A percentile compares a stretch with the other conserved stretches of the same genome.
phyloP scores from a whole-genome alignment of 371 early-diverging fungal genomes.

The Saksenaea oblongispora region DNA sequence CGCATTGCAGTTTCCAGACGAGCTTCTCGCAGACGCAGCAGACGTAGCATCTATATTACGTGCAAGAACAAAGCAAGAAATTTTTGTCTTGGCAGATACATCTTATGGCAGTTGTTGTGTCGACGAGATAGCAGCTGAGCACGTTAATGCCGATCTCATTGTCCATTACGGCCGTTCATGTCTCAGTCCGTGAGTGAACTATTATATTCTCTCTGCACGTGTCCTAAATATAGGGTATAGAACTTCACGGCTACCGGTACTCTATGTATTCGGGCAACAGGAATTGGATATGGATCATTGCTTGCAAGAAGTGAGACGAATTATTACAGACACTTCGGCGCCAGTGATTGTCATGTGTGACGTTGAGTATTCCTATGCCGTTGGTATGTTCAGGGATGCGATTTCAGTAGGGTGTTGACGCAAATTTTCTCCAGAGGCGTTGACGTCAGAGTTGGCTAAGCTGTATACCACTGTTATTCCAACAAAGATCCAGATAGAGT shows the following conservation, averaged over 20 bases:
- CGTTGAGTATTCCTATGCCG: conserved; percentile 69
- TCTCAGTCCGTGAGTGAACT: conserved; percentile 69
- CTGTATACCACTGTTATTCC: conserved; percentile 43
- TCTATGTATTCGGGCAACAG: conserved; percentile 84
- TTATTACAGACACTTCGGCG: conserved; percentile 38
- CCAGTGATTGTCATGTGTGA: conserved; percentile 76
- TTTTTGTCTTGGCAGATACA: conserved; percentile 90
- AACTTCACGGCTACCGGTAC: conserved; percentile 78
- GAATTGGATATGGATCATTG: conserved; percentile 65
- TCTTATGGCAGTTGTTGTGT: conserved; percentile 97
- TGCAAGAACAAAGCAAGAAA: conserved; percentile 40
- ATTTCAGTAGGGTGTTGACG: background rate
- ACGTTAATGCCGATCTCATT: conserved; percentile 79
- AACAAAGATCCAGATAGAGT: conserved; percentile 55
- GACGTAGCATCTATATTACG: conserved; percentile 57
- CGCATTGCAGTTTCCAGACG: conserved; percentile 94
- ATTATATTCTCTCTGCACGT: background rate
- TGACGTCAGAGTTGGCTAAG: conserved; percentile 18
- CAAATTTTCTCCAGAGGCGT: conserved; percentile 14
- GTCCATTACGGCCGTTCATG: conserved; percentile 95
- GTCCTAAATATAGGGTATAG: conserved; percentile 24
- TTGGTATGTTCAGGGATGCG: conserved; percentile 34
- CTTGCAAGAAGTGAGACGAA: conserved; percentile 39
- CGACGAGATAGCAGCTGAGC: conserved; percentile 94
- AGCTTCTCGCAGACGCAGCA: conserved; percentile 73